Conservation (phyloP, 2,329 filamentous ascomycete species). For the Cladosporium sp. region DNA sequence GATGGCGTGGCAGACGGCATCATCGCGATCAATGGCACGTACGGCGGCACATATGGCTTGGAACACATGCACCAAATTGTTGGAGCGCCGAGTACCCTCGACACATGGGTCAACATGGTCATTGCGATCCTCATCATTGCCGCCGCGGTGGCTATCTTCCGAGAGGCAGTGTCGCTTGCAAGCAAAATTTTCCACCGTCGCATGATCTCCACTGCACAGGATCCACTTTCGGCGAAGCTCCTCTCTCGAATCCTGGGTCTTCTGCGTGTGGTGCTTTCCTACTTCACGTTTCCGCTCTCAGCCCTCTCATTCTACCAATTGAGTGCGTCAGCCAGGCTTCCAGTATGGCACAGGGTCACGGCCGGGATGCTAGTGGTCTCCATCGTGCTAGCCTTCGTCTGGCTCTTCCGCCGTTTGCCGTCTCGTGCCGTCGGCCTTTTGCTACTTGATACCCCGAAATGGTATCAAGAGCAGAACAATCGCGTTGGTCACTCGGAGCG, state of each 20-base stretch:
- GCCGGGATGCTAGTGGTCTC: neutral
- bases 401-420: slow-evolving; percentile 1
- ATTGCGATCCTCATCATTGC: slow-evolving; percentile 2
- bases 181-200: neutral
- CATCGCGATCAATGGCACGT: slow-evolving; percentile 6
- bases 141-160: neutral
- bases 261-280: neutral
- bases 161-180: neutral
- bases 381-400: slow-evolving; percentile 4
- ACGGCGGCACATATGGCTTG: slow-evolving; percentile 1
- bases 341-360: neutral
- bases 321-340: neutral
- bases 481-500: neutral
- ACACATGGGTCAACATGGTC: slow-evolving; percentile 3
- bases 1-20: neutral
- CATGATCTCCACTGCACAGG: neutral
- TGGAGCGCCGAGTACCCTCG: neutral
- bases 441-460: slow-evolving; percentile 1
- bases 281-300: slow-evolving; percentile 4
- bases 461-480: neutral
- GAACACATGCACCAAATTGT: slow-evolving; percentile 12
- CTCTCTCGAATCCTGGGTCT: neutral
- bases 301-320: slow-evolving; percentile 7
- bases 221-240: neutral
- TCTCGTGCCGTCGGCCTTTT: neutral